Percentiles rank a stretch among this genome's conserved stretches.
These are phyloP conservation scores for Aphanomyces invadans DNA, from an alignment of 352 stramenopile species.

Conservation along the genomic window DNA sequence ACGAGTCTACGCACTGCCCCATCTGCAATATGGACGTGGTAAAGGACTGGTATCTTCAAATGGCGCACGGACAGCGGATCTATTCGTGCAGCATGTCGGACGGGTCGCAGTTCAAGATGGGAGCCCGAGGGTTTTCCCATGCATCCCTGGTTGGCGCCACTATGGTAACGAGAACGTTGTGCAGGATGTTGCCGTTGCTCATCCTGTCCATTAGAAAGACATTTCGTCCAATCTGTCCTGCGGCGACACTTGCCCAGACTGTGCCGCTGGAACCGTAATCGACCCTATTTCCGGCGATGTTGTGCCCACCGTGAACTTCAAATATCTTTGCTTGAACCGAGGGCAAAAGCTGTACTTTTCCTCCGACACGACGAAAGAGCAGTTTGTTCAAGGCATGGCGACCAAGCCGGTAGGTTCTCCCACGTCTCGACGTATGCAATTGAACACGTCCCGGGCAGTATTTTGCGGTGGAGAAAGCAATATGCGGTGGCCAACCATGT, in stretches of 20 bases:
- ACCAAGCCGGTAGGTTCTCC: slow-evolving; percentile 34
- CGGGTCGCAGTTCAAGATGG: slow-evolving; percentile 36
- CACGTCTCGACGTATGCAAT: background rate
- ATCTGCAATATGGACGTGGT: slow-evolving; percentile 65
- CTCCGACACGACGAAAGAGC: slow-evolving; percentile 51
- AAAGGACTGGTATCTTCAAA: slow-evolving; percentile 56
- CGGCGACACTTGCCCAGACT: slow-evolving; percentile 33
- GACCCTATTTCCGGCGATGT: slow-evolving; percentile 55
- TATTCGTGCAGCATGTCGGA: slow-evolving; percentile 67
- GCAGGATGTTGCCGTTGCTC: background rate
- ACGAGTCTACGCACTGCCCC: slow-evolving; percentile 34
- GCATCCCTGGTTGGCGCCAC: slow-evolving; percentile 65
- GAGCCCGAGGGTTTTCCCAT: slow-evolving; percentile 40
- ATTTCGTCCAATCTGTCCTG: slow-evolving; percentile 39
- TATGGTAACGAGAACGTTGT: slow-evolving; percentile 41
- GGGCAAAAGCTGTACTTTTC: slow-evolving; percentile 83
- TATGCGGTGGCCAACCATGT: slow-evolving; percentile 50
- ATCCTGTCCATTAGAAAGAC: slow-evolving; percentile 27
- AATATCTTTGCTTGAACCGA: slow-evolving; percentile 61
- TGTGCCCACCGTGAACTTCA: slow-evolving; percentile 50
- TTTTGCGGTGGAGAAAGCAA: slow-evolving; percentile 37
- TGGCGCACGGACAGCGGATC: slow-evolving; percentile 53
- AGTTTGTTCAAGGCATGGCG: slow-evolving; percentile 57
- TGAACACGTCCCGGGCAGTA: slow-evolving; percentile 3
- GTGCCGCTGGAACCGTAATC: slow-evolving; percentile 39